phyloP scores from a whole-genome alignment of 352 stramenopile genomes.

The Blastocystis sp. region DNA sequence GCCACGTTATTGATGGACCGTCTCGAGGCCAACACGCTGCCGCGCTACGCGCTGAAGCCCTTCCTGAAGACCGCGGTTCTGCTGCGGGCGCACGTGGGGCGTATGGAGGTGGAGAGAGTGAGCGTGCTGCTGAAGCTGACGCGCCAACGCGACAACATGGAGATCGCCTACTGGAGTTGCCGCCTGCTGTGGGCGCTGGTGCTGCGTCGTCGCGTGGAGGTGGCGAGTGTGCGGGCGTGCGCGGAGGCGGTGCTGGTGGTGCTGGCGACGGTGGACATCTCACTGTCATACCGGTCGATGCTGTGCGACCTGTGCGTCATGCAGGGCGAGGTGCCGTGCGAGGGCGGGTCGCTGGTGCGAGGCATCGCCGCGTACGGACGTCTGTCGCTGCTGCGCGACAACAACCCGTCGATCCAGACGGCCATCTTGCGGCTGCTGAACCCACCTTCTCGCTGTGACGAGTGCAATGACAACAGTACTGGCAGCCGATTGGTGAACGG shows the following conservation, averaged over 20 bases:
- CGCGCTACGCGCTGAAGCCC: conserved; percentile 18
- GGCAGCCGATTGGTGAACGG: neutral
- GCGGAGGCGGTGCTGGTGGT: neutral
- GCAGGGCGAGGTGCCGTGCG: neutral
- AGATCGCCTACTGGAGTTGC: conserved; percentile 32
- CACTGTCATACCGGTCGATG: conserved; percentile 39
- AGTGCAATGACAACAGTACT: neutral
- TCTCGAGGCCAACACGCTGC: neutral
- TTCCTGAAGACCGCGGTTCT: conserved; percentile 44
- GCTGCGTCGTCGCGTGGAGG: neutral
- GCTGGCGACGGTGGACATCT: conserved; percentile 22
- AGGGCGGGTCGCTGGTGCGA: neutral
- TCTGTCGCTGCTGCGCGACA: neutral
- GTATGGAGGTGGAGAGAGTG: neutral
- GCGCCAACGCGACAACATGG: neutral
- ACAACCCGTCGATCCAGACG: conserved; percentile 1
- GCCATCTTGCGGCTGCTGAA: neutral
- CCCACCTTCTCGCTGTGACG: neutral
- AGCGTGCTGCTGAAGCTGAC: neutral
- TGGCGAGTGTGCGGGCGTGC: neutral
- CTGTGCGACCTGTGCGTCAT: conserved; percentile 9
- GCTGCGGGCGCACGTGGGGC: neutral
- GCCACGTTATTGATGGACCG: neutral
- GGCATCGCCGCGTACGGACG: neutral
- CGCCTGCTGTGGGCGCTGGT: neutral